Evolutionary conservation across 2,329 filamentous ascomycete species (phyloP), one percentile per base, ranked within the genome.

Genomic region (Cercospora nicotianae): DNA sequence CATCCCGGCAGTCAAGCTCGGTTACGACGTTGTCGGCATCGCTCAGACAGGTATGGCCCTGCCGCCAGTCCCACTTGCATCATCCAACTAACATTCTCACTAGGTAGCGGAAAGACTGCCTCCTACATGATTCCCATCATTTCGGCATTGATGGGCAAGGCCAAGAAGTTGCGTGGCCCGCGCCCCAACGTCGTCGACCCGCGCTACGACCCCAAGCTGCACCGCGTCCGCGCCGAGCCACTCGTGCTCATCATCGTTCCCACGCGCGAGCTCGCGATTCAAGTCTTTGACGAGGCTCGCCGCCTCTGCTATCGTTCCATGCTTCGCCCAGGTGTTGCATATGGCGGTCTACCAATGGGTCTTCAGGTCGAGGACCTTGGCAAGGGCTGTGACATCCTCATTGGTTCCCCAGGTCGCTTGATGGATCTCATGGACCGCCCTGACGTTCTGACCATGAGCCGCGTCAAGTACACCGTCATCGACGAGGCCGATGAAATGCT

Each of bases 401-500:
- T 98, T 72, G 94, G 88, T 9, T 94, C 94, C 16, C 93, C 94
- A 5, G 95, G 95, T 65, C 91, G 95, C 57, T 85, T 99, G 1
- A 83, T 89, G 59, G 92, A 97, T 75, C 91, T 98, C 75, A 93
- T 98, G 82, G 83, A 89, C 48, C 88, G 90, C 33, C 87, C 89
- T 0, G 79, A 89, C 16, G 76, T 91, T 13, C 81, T 97, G 1
- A 91, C 89, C 0, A 83, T 97, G 62, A 85, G 85, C 23, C 91
- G 94, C 48, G 85, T 97, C 69, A 90, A 90, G 80, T 95, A 89
- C 79, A 88, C 87, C 72, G 87, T 98, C 71, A 89, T 99, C 70
- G 95, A 98, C 68, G 95, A 99, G 77, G 95, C 95, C 0, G 95
- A 99, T 76, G 94, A 99, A 82, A 90, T 99, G 85, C 86, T 99